Evolutionary conservation across 495 filamentous ascomycete genomes (phyloP).

Genomic region (Hypoxylon fuscum): DNA sequence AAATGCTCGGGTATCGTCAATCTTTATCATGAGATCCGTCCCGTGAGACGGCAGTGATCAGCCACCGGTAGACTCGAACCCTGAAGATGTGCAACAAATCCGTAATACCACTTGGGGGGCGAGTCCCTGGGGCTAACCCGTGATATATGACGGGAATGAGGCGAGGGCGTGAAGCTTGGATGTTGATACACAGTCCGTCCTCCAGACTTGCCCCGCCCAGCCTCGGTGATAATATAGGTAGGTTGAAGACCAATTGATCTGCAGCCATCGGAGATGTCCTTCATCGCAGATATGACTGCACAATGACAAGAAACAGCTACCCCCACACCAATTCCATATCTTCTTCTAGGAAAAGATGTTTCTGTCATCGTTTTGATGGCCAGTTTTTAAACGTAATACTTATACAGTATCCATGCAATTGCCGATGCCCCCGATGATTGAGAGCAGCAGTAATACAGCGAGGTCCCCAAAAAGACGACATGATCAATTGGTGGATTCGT

Average conservation of each 20-base stretch:
- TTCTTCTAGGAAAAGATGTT: slow-evolving; percentile 21
- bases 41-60: slow-evolving; percentile 14
- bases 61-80: slow-evolving; percentile 14
- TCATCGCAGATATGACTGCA: slow-evolving; percentile 17
- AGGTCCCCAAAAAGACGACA: slow-evolving; percentile 13
- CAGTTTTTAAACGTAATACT: slow-evolving; percentile 15
- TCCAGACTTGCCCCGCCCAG: slow-evolving; percentile 14
- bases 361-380: slow-evolving; percentile 21
- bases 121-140: slow-evolving; percentile 24
- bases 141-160: slow-evolving; percentile 20
- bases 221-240: slow-evolving; percentile 8
- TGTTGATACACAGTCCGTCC: slow-evolving; percentile 13
- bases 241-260: slow-evolving; percentile 17
- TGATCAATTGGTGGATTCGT: slow-evolving; percentile 11
- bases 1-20: slow-evolving; percentile 39
- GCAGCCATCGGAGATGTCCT: slow-evolving; percentile 10
- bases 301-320: slow-evolving; percentile 22
- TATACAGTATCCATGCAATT: slow-evolving; percentile 21
- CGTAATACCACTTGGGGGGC: slow-evolving; percentile 12
- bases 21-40: slow-evolving; percentile 32
- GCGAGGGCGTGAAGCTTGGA: slow-evolving; percentile 19
- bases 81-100: slow-evolving; percentile 23
- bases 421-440: slow-evolving; percentile 7
- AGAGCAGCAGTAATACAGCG: slow-evolving; percentile 5
- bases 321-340: slow-evolving; percentile 20